Conservation (phyloP, 306 rosid genomes). For the Bauhinia variegata region DNA sequence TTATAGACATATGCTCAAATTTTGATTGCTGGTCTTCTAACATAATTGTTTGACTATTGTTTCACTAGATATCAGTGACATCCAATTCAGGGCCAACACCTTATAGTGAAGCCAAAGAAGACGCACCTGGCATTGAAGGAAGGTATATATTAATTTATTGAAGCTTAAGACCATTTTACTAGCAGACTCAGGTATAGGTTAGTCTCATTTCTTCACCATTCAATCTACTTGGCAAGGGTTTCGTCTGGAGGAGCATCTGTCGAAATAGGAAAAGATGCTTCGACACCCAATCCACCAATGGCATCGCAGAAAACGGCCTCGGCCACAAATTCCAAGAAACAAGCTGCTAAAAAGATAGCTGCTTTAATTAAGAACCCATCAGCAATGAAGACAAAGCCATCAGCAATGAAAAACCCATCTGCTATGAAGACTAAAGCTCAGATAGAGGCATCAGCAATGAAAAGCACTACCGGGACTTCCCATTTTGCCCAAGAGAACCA, state of each 20-base stretch:
- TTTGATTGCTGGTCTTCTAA: neutral
- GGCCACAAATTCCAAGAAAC: slow-evolving; percentile 59
- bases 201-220: no score
- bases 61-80: slow-evolving; percentile 54
- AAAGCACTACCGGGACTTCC: slow-evolving; percentile 51
- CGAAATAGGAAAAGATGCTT: slow-evolving; percentile 57
- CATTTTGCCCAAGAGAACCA: slow-evolving; percentile 77
- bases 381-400: slow-evolving; percentile 50
- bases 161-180: no score
- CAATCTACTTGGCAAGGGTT: slow-evolving; percentile 9
- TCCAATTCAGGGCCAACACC: slow-evolving; percentile 37
- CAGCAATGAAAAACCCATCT: slow-evolving; percentile 6
- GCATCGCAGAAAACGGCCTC: slow-evolving; percentile 47
- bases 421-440: slow-evolving; percentile 20
- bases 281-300: slow-evolving; percentile 66
- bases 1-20: neutral
- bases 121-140: slow-evolving; percentile 23
- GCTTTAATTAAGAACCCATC: slow-evolving; percentile 52
- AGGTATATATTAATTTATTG: no score
- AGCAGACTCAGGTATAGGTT: no score
- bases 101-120: slow-evolving; percentile 40
- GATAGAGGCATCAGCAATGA: slow-evolving; percentile 38
- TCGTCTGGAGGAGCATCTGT: slow-evolving; percentile 43
- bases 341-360: slow-evolving; percentile 58
- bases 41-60: slow-evolving; percentile 17